Percentiles rank a stretch among this genome's conserved stretches.
Evolutionary conservation across 768 basidiomycete genomes (phyloP).

Genomic region (Neoboletus subvelutipes): DNA sequence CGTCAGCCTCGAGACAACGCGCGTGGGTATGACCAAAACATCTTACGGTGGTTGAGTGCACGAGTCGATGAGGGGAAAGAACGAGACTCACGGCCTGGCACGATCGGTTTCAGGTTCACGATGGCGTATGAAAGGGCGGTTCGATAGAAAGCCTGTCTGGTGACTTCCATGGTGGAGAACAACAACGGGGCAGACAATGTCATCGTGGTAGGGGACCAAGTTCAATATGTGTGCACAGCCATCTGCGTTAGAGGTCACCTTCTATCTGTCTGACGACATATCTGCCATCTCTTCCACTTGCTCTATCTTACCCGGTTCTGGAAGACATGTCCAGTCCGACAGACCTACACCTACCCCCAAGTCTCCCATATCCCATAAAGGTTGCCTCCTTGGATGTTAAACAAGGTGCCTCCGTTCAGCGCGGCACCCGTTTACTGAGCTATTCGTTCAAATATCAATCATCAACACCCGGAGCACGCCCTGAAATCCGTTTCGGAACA

Average conservation of each 20-base stretch:
- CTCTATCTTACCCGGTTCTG: not conserved
- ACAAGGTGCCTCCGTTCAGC: constrained; percentile 46
- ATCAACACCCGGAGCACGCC: constrained; percentile 42
- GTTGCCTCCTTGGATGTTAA: constrained; percentile 65
- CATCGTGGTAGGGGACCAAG: not conserved
- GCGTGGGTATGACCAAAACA: constrained; percentile 59
- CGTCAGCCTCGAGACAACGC: constrained; percentile 54
- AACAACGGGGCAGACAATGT: constrained; percentile 39
- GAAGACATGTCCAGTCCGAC: constrained; percentile 59
- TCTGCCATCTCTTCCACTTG: not conserved
- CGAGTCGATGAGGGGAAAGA: too few relatives aligned
- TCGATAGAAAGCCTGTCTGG: constrained; percentile 72
- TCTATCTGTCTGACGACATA: constrained; percentile 14
- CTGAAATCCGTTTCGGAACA: constrained; percentile 77
- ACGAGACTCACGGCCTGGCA: constrained; percentile 80
- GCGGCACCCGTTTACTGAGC: constrained; percentile 78
- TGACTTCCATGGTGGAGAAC: constrained; percentile 81
- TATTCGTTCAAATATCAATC: constrained; percentile 74
- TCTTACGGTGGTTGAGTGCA: constrained; percentile 38
- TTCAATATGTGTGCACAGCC: constrained; percentile 21
- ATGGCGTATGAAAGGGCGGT: constrained; percentile 74
- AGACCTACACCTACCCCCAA: constrained; percentile 68
- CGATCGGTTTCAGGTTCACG: constrained; percentile 92
- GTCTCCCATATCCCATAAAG: constrained; percentile 86
- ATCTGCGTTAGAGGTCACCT: constrained; percentile 3